Evolutionary conservation across 768 basidiomycete species (phyloP), one percentile per base, ranked within the genome.

Genomic region (Guyanaporus albipodus): DNA sequence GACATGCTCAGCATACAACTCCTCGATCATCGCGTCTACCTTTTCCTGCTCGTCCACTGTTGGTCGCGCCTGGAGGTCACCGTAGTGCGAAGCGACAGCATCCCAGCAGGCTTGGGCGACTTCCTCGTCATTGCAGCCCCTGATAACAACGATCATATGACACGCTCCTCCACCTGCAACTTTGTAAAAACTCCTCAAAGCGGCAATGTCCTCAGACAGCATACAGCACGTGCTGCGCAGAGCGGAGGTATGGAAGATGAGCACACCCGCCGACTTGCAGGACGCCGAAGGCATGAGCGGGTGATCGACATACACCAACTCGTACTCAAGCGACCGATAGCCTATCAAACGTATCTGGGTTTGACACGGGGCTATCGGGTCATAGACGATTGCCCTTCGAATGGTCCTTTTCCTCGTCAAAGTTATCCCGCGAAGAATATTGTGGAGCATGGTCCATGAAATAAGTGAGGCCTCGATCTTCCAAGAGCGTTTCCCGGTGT

Each of bases 341-440:
- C 47, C 29, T 32, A 42, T 50, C 18, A n/a, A n/a, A n/a, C n/a
- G n/a, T n/a, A n/a, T n/a, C n/a, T n/a, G n/a, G n/a, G n/a, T n/a
- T n/a, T n/a, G n/a, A n/a, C n/a, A n/a, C n/a, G n/a, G n/a, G n/a
- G n/a, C n/a, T n/a, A n/a, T n/a, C n/a, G 23, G 19, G 29, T 8
- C 34, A n/a, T 17, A 52, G 17, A 44, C 3, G n/a, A 31, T 23
- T 21, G 52, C 52, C 21, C 17, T 52, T 6, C 40, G 49, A 15
- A 2, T 17, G 40, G 22, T n/a, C 8, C n/a, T n/a, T n/a, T n/a
- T n/a, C n/a, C n/a, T 21, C 1, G 9, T 21, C n/a, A 6, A 17
- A 26, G 4, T 5, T 2, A 7, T 14, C 34, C 38, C 14, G 15
- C n/a, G 17, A 7, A 44, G 2, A 22, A 27, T 7, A 12, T 2